These are phyloP conservation scores for Puccinellia tenuiflora DNA, from an alignment of 176 grass and related monocot species.

Conservation along the genomic window DNA sequence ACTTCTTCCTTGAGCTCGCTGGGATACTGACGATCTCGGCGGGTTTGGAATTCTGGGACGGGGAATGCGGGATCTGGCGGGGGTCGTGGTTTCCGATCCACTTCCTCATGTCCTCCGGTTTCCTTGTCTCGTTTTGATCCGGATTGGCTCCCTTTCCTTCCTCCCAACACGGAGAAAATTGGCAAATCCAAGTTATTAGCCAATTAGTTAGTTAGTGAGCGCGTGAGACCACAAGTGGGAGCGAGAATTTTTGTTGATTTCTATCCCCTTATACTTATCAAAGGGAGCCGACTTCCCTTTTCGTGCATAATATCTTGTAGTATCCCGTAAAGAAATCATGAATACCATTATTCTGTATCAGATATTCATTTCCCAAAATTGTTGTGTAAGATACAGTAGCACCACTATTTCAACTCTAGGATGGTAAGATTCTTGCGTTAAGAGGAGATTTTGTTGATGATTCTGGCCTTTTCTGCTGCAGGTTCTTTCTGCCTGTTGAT, in stretches of 20 bases:
- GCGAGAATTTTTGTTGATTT: neutral
- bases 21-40: neutral
- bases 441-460: neutral
- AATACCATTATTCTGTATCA: neutral
- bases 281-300: neutral
- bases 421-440: neutral
- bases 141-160: neutral
- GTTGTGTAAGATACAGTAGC: neutral
- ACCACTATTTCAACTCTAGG: neutral
- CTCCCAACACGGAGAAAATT: neutral
- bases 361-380: neutral
- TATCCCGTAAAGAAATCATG: neutral
- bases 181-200: too few species aligned
- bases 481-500: neutral
- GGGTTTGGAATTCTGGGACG: neutral
- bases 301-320: neutral
- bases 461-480: conserved; percentile 20
- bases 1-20: neutral
- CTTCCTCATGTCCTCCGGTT: neutral
- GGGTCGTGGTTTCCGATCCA: neutral
- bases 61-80: conserved; percentile 26
- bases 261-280: neutral
- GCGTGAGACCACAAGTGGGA: neutral
- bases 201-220: neutral
- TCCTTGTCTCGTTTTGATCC: neutral